Evolutionary conservation across 2,329 filamentous ascomycete species (phyloP).

Genomic region (Xylaria sp.): DNA sequence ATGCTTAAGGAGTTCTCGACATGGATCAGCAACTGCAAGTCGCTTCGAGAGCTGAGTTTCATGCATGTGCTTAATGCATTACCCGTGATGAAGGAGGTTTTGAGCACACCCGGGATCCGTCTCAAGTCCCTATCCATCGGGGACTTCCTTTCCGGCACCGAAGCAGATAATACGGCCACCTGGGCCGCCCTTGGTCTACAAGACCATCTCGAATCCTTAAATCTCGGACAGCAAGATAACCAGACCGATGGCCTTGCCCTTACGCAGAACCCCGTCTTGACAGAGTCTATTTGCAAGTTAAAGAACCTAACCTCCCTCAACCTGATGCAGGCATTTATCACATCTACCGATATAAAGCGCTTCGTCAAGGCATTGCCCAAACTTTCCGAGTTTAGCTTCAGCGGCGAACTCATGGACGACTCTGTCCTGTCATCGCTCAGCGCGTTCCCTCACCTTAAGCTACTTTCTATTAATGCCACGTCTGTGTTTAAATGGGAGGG

Average conservation of each 20-base stretch:
- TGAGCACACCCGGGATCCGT: conserved; percentile 28
- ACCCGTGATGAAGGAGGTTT: conserved; percentile 33
- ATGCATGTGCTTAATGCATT: conserved; percentile 50
- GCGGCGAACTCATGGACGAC: conserved; percentile 56
- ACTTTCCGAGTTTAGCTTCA: conserved; percentile 60
- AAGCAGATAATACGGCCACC: conserved; percentile 15
- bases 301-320: conserved; percentile 56
- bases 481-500: conserved; percentile 57
- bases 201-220: conserved; percentile 27
- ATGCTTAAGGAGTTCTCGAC: conserved; percentile 34
- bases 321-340: conserved; percentile 54
- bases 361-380: conserved; percentile 49
- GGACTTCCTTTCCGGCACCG: conserved; percentile 16
- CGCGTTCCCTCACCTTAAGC: conserved; percentile 50
- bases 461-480: conserved; percentile 55
- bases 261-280: conserved; percentile 31
- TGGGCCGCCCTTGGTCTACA: conserved; percentile 34
- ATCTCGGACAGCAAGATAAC: conserved; percentile 40
- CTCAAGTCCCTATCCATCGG: conserved; percentile 30
- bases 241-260: conserved; percentile 52
- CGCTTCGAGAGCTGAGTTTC: conserved; percentile 39
- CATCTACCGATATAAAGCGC: conserved; percentile 49
- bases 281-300: conserved; percentile 51
- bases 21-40: conserved; percentile 38
- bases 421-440: conserved; percentile 42